phyloP scores from a whole-genome alignment of 805 yeast genomes.

The Candida suzukii region DNA sequence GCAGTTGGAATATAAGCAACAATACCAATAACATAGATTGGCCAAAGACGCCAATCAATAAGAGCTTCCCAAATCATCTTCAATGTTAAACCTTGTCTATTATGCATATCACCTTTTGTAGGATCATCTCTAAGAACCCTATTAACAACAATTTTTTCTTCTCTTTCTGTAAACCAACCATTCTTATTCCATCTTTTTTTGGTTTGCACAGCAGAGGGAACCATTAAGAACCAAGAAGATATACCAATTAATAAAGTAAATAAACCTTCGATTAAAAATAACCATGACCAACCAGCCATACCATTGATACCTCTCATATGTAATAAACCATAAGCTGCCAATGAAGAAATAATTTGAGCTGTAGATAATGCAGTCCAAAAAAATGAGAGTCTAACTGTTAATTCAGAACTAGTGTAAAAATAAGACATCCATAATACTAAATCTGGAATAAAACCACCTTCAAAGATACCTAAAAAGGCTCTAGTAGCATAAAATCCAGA shows the following conservation, averaged over 20 bases:
- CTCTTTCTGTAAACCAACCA: constrained; percentile 42
- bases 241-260: constrained; percentile 49
- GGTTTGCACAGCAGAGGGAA: constrained; percentile 28
- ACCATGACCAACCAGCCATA: constrained; percentile 56
- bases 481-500: constrained; percentile 41
- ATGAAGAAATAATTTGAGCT: constrained; percentile 37
- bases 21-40: constrained; percentile 42
- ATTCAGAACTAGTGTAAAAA: constrained; percentile 54
- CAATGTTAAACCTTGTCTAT: constrained; percentile 43
- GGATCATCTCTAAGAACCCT: constrained; percentile 59
- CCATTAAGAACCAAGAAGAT: constrained; percentile 23
- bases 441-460: constrained; percentile 70
- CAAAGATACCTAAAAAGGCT: constrained; percentile 46
- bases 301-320: constrained; percentile 39
- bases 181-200: constrained; percentile 18
- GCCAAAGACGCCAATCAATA: constrained; percentile 48
- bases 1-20: constrained; percentile 29
- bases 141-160: constrained; percentile 52
- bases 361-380: constrained; percentile 53
- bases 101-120: constrained; percentile 56
- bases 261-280: constrained; percentile 58
- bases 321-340: constrained; percentile 44
- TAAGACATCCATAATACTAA: constrained; percentile 57
- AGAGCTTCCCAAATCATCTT: constrained; percentile 33
- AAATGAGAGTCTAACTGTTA: constrained; percentile 49